Percentiles rank a stretch among this genome's conserved stretches.
These are phyloP conservation scores for Saturnispora saitoi DNA, from an alignment of 805 yeast genomes.

Conservation along the genomic window DNA sequence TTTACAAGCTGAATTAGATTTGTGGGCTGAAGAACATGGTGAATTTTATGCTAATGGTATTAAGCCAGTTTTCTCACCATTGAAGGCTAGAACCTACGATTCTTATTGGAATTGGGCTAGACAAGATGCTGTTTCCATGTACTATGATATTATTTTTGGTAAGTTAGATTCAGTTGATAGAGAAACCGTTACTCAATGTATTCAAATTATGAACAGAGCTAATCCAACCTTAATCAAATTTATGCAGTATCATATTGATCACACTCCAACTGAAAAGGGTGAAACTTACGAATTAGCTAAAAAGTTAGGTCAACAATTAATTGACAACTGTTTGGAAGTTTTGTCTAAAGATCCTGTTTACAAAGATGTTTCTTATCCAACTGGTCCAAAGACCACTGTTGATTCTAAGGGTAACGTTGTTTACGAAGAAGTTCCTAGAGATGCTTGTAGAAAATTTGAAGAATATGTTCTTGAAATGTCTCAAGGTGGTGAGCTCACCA, in stretches of 20 bases:
- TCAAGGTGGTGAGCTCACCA: slow-evolving; percentile 80
- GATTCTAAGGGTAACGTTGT: slow-evolving; percentile 81
- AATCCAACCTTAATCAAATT: slow-evolving; percentile 88
- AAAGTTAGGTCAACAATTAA: slow-evolving; percentile 82
- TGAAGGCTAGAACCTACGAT: slow-evolving; percentile 93
- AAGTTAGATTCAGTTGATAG: slow-evolving; percentile 83
- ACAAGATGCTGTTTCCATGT: slow-evolving; percentile 90
- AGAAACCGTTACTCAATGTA: slow-evolving; percentile 93
- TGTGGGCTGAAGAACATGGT: slow-evolving; percentile 85
- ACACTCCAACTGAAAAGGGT: slow-evolving; percentile 77
- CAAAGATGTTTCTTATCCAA: slow-evolving; percentile 90
- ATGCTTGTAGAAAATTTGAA: slow-evolving; percentile 87
- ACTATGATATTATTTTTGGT: slow-evolving; percentile 93
- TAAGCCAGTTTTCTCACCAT: slow-evolving; percentile 78
- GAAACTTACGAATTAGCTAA: slow-evolving; percentile 89
- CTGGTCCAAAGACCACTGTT: slow-evolving; percentile 87
- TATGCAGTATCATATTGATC: slow-evolving; percentile 90
- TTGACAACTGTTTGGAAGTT: slow-evolving; percentile 91
- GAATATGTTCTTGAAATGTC: slow-evolving; percentile 96
- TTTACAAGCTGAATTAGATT: slow-evolving; percentile 84
- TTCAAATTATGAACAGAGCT: slow-evolving; percentile 95
- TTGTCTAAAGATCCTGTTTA: slow-evolving; percentile 74
- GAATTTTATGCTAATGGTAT: slow-evolving; percentile 91
- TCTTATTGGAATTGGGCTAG: slow-evolving; percentile 99
- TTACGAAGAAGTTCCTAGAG: slow-evolving; percentile 80